A percentile compares a stretch with the other conserved stretches of the same genome.
These are phyloP conservation scores for Rhododendron ferrugineum DNA, from an alignment of 148 eudicot species.

Conservation along the genomic window DNA sequence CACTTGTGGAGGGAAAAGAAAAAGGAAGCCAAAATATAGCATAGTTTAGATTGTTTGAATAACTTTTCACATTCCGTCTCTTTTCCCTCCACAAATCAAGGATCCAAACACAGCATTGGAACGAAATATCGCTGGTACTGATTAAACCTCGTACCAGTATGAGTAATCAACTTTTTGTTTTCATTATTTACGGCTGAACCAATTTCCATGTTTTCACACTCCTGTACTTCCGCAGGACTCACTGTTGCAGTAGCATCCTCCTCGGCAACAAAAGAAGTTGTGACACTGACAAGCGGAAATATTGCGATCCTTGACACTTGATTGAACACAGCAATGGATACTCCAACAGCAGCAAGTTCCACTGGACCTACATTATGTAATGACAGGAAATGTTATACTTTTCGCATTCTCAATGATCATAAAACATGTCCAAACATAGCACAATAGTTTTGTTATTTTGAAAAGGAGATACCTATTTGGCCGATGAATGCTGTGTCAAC, in stretches of 20 bases:
- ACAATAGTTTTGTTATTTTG: background rate
- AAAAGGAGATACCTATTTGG: constrained; percentile 52
- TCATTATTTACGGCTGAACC: constrained; percentile 29
- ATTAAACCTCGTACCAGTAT: constrained; percentile 21
- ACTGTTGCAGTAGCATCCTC: constrained; percentile 46
- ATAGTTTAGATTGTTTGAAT: background rate
- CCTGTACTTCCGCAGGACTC: constrained; percentile 14
- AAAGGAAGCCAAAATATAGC: background rate
- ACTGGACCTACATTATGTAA: constrained; percentile 44
- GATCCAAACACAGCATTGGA: background rate
- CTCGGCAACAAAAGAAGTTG: constrained; percentile 90
- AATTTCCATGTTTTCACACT: constrained; percentile 35
- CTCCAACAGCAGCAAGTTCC: constrained; percentile 88
- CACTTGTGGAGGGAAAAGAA: background rate
- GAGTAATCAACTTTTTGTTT: constrained; percentile 42
- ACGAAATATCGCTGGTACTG: background rate
- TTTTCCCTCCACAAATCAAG: background rate
- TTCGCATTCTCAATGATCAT: too few relatives aligned
- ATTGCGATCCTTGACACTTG: constrained; percentile 79
- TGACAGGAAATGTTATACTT: background rate
- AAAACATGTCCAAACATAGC: background rate
- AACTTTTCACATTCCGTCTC: background rate
- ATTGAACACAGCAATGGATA: constrained; percentile 77
- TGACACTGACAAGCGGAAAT: constrained; percentile 77
- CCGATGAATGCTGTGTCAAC: constrained; percentile 91